phyloP scores from a whole-genome alignment of 2,329 filamentous ascomycete genomes.

The Ceratocystiopsis brevicomis region DNA sequence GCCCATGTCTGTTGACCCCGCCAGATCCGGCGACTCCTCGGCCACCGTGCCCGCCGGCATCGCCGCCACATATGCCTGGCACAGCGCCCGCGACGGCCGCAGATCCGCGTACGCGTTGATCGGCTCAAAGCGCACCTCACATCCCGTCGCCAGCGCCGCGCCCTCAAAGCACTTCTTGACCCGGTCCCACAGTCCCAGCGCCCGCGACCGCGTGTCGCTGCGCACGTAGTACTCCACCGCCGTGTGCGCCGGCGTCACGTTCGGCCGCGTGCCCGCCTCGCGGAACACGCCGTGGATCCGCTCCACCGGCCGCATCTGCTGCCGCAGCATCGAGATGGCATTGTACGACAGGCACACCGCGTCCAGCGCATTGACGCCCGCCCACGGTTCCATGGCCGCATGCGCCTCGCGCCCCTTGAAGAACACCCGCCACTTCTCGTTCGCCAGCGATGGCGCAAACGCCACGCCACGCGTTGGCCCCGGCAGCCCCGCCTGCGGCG shows the following conservation, averaged over 20 bases:
- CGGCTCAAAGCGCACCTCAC: slow-evolving; percentile 12
- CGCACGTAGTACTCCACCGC: slow-evolving; percentile 26
- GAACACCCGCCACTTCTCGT: slow-evolving; percentile 14
- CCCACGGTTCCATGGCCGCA: slow-evolving; percentile 26
- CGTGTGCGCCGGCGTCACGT: slow-evolving; percentile 20
- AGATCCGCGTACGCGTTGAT: slow-evolving; percentile 17
- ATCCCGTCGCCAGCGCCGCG: slow-evolving; percentile 19
- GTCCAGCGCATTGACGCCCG: slow-evolving; percentile 29
- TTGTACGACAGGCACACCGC: slow-evolving; percentile 21
- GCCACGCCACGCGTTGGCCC: slow-evolving; percentile 6
- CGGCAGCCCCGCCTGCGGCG: slow-evolving; percentile 2
- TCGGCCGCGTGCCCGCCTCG: slow-evolving; percentile 17
- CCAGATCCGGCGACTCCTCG: slow-evolving; percentile 12
- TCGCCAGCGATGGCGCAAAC: slow-evolving; percentile 7
- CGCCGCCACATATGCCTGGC: slow-evolving; percentile 13
- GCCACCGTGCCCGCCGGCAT: slow-evolving; percentile 15
- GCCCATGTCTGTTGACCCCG: slow-evolving; percentile 20
- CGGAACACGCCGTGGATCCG: slow-evolving; percentile 31
- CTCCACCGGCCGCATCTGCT: slow-evolving; percentile 28
- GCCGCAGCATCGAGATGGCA: slow-evolving; percentile 22
- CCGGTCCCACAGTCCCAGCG: slow-evolving; percentile 15
- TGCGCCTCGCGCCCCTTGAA: slow-evolving; percentile 25
- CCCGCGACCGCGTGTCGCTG: slow-evolving; percentile 19
- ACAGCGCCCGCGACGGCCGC: slow-evolving; percentile 13
- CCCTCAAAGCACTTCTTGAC: slow-evolving; percentile 18